phyloP scores from a whole-genome alignment of 2,329 filamentous ascomycete species.

The Sarocladium oryzae region DNA sequence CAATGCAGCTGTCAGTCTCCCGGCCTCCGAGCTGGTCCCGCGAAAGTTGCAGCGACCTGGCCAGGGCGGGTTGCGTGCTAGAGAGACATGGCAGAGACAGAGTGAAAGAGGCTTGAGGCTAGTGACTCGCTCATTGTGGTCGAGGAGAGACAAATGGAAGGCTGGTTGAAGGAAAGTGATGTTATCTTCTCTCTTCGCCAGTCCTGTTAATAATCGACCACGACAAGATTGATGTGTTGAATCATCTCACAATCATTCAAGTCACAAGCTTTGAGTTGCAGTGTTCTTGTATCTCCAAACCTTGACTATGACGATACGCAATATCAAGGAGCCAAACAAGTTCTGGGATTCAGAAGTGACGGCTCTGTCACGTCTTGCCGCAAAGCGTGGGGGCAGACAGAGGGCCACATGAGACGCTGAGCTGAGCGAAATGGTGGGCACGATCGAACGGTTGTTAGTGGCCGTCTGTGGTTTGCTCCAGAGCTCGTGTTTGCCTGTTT shows the following conservation, averaged over 20 bases:
- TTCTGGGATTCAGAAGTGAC: not conserved
- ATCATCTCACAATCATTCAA: no score
- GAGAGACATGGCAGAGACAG: conserved; percentile 1
- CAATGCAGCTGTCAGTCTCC: not conserved
- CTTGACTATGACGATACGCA: not conserved
- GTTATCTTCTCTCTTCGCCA: not conserved
- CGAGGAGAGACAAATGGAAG: not conserved
- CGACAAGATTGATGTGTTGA: not conserved
- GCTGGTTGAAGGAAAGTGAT: not conserved
- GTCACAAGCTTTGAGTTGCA: no score
- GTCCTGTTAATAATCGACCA: not conserved
- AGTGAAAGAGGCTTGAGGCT: not conserved
- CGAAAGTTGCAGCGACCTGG: not conserved
- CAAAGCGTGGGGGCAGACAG: conserved; percentile 1
- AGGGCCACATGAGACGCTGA: not conserved
- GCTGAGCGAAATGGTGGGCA: not conserved
- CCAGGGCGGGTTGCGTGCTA: not conserved
- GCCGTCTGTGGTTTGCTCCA: not conserved
- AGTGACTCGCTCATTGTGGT: not conserved
- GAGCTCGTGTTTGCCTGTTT: not conserved
- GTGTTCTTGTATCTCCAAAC: no score
- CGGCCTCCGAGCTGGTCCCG: not conserved
- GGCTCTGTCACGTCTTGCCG: not conserved
- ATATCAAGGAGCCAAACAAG: not conserved
- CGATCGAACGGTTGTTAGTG: not conserved